phyloP scores from a whole-genome alignment of 2,329 filamentous ascomycete genomes.

The Cercospora sp. region DNA sequence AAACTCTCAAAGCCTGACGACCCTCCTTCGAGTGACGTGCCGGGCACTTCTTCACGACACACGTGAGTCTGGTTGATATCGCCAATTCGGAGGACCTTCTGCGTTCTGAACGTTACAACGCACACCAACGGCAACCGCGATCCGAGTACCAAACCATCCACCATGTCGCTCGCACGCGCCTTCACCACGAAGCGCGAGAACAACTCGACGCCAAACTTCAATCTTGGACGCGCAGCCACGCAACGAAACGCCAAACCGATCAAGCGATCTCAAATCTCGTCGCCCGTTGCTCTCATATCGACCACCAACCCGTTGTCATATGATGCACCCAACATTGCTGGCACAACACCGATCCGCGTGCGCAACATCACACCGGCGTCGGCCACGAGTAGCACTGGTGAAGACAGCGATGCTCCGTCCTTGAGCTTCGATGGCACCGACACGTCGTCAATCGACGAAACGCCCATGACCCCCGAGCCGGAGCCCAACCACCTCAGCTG shows the following conservation, averaged over 20 bases:
- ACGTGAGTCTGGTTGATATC: not conserved
- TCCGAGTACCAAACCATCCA: slow-evolving; percentile 23
- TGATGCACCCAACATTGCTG: slow-evolving; percentile 78
- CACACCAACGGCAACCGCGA: slow-evolving; percentile 7
- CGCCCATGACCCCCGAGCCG: slow-evolving; percentile 47
- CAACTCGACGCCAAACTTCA: slow-evolving; percentile 39
- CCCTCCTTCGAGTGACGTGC: not conserved
- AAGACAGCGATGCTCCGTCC: slow-evolving; percentile 68
- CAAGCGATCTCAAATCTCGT: slow-evolving; percentile 76
- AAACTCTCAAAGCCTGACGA: not conserved
- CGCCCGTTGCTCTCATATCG: slow-evolving; percentile 80
- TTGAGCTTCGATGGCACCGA: slow-evolving; percentile 63
- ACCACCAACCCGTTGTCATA: slow-evolving; percentile 97
- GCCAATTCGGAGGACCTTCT: slow-evolving; percentile 2
- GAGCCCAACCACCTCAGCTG: slow-evolving; percentile 57
- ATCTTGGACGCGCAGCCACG: slow-evolving; percentile 45
- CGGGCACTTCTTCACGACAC: not conserved
- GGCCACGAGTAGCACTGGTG: slow-evolving; percentile 57
- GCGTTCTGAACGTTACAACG: slow-evolving; percentile 12
- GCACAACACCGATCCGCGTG: slow-evolving; percentile 32
- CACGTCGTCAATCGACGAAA: slow-evolving; percentile 54
- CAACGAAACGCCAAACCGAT: slow-evolving; percentile 51
- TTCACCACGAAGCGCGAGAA: slow-evolving; percentile 72
- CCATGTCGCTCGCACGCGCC: slow-evolving; percentile 65
- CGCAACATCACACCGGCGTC: slow-evolving; percentile 33